Evolutionary conservation across 192 early-diverging fungal species (phyloP), one percentile per base, ranked within the genome.

Genomic region (Diversispora epigaea): DNA sequence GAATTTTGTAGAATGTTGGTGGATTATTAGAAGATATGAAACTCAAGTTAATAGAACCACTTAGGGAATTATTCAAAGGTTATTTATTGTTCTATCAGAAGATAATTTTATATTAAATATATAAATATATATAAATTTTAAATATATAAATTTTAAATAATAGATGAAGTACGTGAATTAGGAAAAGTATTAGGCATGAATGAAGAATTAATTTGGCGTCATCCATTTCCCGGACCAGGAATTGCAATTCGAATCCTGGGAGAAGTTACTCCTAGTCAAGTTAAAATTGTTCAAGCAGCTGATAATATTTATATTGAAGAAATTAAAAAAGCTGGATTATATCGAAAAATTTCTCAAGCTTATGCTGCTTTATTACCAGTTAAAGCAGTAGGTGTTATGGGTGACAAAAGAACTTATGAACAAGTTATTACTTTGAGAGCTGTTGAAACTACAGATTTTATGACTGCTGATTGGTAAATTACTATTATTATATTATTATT

Each of bases 251-350:
- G 97, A 78, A 90, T 98, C 39, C 81, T 99, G 9, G 97, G 97
- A 57, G 97, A 99, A 83, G 97, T 99, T 44, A 95, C 95, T 50
- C 90, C 85, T 32, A 82, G 87, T 64, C 96, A 99, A 84, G 95
- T 99, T n/a, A 86, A 87, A 65, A 99, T 99, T 86, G 97, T 92
- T 22, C 92, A 95, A 47, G 86, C 90, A 56, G 97, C 97, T 50
- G 97, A 99, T 86, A 84, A 94, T 78, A 99, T 99, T 77, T 98
- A 95, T 85, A 99, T 99, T 84, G 94, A 97, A 77, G 97, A 99
- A 82, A 99, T 99, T 84, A 97, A 96, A 87, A 93, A 94, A 84
- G 94, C 94, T 45, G 96, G 95, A 3, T 89, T 96, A 44, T 99
- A 99, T 86, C 90, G 95, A 76, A 90, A 96, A 81, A 99, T 98